Conservation (phyloP, 352 stramenopile genomes). For the Phytopythium cucurbitacearum region DNA sequence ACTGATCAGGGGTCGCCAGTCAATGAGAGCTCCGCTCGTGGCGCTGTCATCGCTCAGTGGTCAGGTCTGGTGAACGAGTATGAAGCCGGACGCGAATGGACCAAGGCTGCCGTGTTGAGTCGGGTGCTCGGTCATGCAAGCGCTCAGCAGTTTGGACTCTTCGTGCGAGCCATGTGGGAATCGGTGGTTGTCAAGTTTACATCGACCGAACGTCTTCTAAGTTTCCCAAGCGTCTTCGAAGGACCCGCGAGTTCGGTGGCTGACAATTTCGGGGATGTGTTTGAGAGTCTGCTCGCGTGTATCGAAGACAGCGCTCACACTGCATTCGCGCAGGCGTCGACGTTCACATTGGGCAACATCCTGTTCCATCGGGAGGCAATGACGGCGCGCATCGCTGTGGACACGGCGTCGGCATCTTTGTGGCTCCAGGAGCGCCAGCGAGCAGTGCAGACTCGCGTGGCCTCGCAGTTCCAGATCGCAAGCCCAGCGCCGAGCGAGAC, state of each 20-base stretch:
- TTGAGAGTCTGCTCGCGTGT: slow-evolving; percentile 25
- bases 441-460: slow-evolving; percentile 29
- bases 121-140: slow-evolving; percentile 13
- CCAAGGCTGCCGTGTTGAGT: slow-evolving; percentile 38
- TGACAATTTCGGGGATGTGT: slow-evolving; percentile 24
- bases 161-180: slow-evolving; percentile 45
- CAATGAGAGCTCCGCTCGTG: neutral
- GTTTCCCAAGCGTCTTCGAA: slow-evolving; percentile 15
- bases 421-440: slow-evolving; percentile 40
- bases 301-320: slow-evolving; percentile 17
- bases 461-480: slow-evolving; percentile 26
- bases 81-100: slow-evolving; percentile 28
- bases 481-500: neutral
- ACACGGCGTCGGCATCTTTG: slow-evolving; percentile 5
- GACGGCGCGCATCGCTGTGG: neutral
- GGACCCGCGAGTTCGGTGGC: slow-evolving; percentile 20
- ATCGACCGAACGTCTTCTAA: slow-evolving; percentile 1
- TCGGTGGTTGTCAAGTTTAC: slow-evolving; percentile 16
- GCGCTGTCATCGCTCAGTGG: slow-evolving; percentile 26
- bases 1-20: too few species aligned
- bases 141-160: slow-evolving; percentile 41
- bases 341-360: slow-evolving; percentile 37
- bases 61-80: slow-evolving; percentile 11
- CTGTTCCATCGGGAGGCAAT: slow-evolving; percentile 16
- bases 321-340: slow-evolving; percentile 20